A percentile compares a stretch with the other conserved stretches of the same genome.
phyloP scores from a whole-genome alignment of 495 filamentous ascomycete genomes.

The Aspergillus baeticus region DNA sequence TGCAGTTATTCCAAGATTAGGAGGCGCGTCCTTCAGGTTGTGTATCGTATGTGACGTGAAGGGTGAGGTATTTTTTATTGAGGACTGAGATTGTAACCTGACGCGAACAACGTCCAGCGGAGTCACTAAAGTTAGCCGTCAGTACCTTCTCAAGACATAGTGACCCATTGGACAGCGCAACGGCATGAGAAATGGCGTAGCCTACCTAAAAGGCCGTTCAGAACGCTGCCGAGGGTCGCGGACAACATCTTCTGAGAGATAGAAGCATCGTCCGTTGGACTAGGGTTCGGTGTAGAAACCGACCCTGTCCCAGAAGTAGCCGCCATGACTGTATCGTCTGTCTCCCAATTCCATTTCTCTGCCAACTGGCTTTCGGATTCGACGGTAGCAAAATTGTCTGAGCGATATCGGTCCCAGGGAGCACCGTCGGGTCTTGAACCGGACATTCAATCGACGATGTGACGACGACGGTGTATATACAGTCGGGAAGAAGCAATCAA shows the following conservation, averaged over 20 bases:
- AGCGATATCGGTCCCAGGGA: conserved; percentile 28
- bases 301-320: conserved; percentile 30
- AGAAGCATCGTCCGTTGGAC: conserved; percentile 57
- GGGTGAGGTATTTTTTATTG: conserved; percentile 36
- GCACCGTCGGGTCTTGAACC: conserved; percentile 19
- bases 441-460: conserved; percentile 26
- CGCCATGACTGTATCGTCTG: conserved; percentile 35
- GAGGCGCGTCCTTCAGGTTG: conserved; percentile 64
- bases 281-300: conserved; percentile 20
- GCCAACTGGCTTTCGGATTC: conserved; percentile 8
- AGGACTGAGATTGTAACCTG: conserved; percentile 81
- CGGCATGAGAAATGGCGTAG: neutral
- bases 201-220: conserved; percentile 87
- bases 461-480: neutral
- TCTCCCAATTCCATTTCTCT: conserved; percentile 39
- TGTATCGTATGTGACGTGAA: conserved; percentile 49
- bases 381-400: conserved; percentile 14
- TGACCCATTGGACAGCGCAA: neutral
- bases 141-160: conserved; percentile 11
- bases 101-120: conserved; percentile 96
- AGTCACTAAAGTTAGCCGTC: conserved; percentile 60
- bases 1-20: conserved; percentile 85
- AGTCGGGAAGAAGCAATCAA: neutral
- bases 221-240: conserved; percentile 82
- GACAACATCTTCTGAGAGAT: conserved; percentile 89